Evolutionary conservation across 1,284 basidiomycete species (phyloP).

Genomic region (Apiotrichum veenhuisii): DNA sequence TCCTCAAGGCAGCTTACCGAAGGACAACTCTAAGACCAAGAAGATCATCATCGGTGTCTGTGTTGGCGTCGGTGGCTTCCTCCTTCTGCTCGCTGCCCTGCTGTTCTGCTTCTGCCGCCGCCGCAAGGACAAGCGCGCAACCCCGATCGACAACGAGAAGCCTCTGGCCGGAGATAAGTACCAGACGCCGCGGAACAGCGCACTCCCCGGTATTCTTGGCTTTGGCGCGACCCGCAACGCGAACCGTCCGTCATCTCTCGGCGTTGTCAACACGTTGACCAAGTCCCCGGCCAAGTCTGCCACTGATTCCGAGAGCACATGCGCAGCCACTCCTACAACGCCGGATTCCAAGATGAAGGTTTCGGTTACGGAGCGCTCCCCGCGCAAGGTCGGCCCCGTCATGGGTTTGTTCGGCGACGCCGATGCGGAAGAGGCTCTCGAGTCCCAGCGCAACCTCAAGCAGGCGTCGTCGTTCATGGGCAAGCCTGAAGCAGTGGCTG

Average conservation of each 20-base stretch:
- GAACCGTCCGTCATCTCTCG: background rate
- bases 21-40: conserved; percentile 39
- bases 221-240: background rate
- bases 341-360: background rate
- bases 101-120: conserved; percentile 46
- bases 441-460: conserved; percentile 10
- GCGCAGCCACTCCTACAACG: background rate
- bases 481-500: conserved; percentile 38
- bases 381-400: conserved; percentile 2
- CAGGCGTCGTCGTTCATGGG: conserved; percentile 29
- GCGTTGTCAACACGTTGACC: background rate
- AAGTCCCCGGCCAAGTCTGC: conserved; percentile 2
- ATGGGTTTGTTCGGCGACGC: conserved; percentile 7
- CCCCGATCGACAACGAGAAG: conserved; percentile 10
- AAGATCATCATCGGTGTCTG: conserved; percentile 48
- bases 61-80: conserved; percentile 29
- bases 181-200: background rate
- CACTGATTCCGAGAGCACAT: background rate
- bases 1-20: conserved; percentile 15
- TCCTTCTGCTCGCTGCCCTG: conserved; percentile 33
- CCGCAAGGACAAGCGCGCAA: conserved; percentile 17
- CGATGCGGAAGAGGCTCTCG: conserved; percentile 15
- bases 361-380: background rate
- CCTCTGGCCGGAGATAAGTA: conserved; percentile 7
- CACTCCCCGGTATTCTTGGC: background rate